Conservation (phyloP, 2,329 filamentous ascomycete species). For the Fonsecaea monophora region DNA sequence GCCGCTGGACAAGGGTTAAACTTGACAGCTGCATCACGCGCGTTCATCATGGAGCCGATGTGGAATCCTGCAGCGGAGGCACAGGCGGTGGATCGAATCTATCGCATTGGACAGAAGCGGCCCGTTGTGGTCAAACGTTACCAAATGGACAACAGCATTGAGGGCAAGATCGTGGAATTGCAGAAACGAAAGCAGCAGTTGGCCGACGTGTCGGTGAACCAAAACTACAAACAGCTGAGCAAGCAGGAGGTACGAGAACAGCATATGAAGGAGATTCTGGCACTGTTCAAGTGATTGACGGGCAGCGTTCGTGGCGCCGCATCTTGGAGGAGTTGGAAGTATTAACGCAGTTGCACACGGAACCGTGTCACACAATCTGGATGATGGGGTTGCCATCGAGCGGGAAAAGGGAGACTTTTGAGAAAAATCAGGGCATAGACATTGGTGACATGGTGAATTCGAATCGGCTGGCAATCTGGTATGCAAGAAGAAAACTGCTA, state of each 20-base stretch:
- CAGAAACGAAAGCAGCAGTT: conserved; percentile 93
- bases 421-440: neutral
- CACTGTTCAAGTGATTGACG: conserved; percentile 38
- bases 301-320: neutral
- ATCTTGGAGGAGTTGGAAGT: conserved; percentile 4
- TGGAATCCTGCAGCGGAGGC: conserved; percentile 96
- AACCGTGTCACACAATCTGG: neutral
- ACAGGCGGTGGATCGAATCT: conserved; percentile 92
- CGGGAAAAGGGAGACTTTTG: neutral
- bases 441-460: neutral
- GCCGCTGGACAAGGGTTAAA: conserved; percentile 93
- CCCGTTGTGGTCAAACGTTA: conserved; percentile 85
- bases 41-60: conserved; percentile 98
- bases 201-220: conserved; percentile 84
- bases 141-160: conserved; percentile 89
- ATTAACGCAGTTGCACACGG: neutral
- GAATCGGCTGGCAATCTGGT: neutral
- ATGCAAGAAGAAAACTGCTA: neutral
- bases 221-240: conserved; percentile 47
- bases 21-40: conserved; percentile 80
- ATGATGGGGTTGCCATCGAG: neutral
- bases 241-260: conserved; percentile 40
- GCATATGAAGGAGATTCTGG: conserved; percentile 40
- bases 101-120: conserved; percentile 88
- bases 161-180: conserved; percentile 88